Base-by-base conservation (phyloP, 176 grass and related monocot genomes). In the Chloris gayana region DNA sequence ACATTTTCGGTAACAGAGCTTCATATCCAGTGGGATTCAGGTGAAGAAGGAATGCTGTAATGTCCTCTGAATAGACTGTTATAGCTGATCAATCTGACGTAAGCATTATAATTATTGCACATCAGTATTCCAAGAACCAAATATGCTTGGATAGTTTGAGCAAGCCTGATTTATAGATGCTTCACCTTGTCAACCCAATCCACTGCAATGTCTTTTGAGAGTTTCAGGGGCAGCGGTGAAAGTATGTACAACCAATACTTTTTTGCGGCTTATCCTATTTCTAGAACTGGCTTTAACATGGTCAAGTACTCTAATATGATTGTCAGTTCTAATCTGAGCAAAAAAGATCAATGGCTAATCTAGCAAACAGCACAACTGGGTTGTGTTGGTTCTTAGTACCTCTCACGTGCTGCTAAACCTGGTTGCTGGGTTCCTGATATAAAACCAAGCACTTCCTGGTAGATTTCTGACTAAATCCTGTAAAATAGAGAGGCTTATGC, bases 221-320 rank as follows among this genome's bases (percentile, higher is more conserved):
- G 77, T 71, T 82, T 77, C 29, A 57, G 65, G 77, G 56, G 47
- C 47, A 82, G 58, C 59, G 49, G 19, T 82, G 60, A 67, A 38
- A 47, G 46, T 82, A 85, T 89, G 76, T 89, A 82, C 83, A 82
- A 17, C 24, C 67, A 89, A 85, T 42, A 42, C 53, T 64, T 81
- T 84, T 38, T 46, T 89, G 80, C 12, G 26, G 57, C 76, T 50
- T 72, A 39, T 77, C 72, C 72, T 77, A 65, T 82, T 66, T 74
- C 63, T 64, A 58, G 35, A 72, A 72, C 60, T 77, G 66, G 32
- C 38, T 72, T 82, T 82, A 21, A 25, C 70, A 63, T 80, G 9
- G 54, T 74, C 68, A 79, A 79, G 69, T 68, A 84, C 19, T 73
- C 81, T 80, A 67, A 31, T 84, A 64, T 78, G 24, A 89, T 78